Conservation (phyloP, 1,284 basidiomycete genomes). For the Microbotryum lychnidis-dioicae region DNA sequence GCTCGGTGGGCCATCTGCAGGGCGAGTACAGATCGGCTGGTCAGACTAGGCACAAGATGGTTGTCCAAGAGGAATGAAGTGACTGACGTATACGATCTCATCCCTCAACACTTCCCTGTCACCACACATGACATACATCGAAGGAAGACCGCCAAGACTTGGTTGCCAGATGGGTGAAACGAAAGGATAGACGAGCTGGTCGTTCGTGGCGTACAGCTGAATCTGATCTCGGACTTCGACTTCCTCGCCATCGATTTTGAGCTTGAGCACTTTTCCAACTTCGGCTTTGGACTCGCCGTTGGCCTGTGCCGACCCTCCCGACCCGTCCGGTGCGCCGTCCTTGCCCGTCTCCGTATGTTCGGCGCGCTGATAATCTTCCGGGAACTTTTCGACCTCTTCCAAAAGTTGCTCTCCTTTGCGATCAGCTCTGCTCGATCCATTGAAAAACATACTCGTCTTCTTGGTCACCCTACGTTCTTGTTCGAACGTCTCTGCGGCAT, state of each 20-base stretch:
- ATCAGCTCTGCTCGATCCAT: neutral
- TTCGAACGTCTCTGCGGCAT: slow-evolving; percentile 37
- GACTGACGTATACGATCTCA: slow-evolving; percentile 75
- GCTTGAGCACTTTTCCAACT: slow-evolving; percentile 15
- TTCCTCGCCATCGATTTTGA: slow-evolving; percentile 30
- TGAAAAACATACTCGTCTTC: neutral
- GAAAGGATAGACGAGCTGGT: slow-evolving; percentile 60
- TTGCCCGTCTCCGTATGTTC: neutral
- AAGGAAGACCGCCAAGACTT: slow-evolving; percentile 84
- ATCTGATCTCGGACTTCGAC: slow-evolving; percentile 50
- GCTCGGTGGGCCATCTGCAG: slow-evolving; percentile 77
- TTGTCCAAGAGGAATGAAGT: no score
- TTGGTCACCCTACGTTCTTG: neutral
- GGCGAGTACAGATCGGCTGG: neutral
- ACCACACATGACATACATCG: slow-evolving; percentile 74
- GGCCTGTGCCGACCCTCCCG: neutral
- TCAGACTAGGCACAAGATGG: slow-evolving; percentile 11
- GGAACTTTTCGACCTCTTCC: neutral
- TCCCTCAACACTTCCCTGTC: slow-evolving; percentile 88
- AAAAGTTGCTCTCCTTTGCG: slow-evolving; percentile 19
- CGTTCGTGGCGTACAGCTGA: slow-evolving; percentile 83
- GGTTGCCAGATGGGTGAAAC: slow-evolving; percentile 65
- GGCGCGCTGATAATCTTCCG: slow-evolving; percentile 7
- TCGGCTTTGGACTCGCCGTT: slow-evolving; percentile 20
- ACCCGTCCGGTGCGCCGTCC: neutral